Conservation (phyloP, 345 rosid species). For the Schrenkiella parvula region DNA sequence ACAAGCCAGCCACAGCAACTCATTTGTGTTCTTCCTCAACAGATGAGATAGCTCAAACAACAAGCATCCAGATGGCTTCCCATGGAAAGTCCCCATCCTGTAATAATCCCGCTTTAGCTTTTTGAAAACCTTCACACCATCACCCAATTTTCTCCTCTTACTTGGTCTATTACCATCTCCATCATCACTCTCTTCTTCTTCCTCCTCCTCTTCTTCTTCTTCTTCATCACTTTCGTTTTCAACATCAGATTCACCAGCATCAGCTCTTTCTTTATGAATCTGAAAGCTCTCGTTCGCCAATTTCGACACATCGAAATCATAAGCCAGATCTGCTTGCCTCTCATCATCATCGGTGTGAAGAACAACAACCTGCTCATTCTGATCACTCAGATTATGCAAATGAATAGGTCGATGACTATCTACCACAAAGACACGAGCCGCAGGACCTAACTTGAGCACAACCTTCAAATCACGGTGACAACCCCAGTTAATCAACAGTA, state of each 20-base stretch:
- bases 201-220: constrained; percentile 30
- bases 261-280: constrained; percentile 30
- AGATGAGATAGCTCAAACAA: constrained; percentile 75
- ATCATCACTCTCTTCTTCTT: constrained; percentile 26
- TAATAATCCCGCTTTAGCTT: constrained; percentile 73
- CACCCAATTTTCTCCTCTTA: constrained; percentile 63
- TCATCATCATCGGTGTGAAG: constrained; percentile 83
- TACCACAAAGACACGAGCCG: constrained; percentile 67
- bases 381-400: constrained; percentile 72
- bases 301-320: constrained; percentile 72
- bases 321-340: constrained; percentile 73
- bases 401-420: constrained; percentile 97
- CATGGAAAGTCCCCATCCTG: constrained; percentile 83
- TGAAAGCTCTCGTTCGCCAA: constrained; percentile 63
- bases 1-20: constrained; percentile 95
- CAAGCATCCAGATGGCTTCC: constrained; percentile 88
- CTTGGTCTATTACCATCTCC: constrained; percentile 44
- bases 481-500: constrained; percentile 85
- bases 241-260: not conserved
- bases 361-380: constrained; percentile 72
- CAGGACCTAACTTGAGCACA: constrained; percentile 53
- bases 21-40: constrained; percentile 83
- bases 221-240: constrained; percentile 34
- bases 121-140: constrained; percentile 49
- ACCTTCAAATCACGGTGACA: constrained; percentile 73